These are phyloP conservation scores for Aspergillus tubingensis DNA, from an alignment of 2,329 filamentous ascomycete species.

Conservation along the genomic window DNA sequence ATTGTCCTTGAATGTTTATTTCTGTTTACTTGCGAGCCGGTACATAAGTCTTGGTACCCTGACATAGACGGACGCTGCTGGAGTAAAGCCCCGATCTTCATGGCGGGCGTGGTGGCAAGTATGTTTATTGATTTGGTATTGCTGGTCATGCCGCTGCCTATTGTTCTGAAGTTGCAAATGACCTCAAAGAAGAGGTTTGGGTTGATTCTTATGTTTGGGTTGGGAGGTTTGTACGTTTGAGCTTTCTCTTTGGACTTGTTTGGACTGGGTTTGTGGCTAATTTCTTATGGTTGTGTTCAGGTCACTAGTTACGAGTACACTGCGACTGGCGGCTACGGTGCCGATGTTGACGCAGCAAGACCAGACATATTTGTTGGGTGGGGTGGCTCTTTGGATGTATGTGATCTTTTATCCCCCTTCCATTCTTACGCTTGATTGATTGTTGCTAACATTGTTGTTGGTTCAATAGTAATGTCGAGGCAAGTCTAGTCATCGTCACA, in stretches of 20 bases:
- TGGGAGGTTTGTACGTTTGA: background rate
- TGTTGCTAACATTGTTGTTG: background rate
- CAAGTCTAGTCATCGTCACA: background rate
- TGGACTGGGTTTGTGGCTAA: background rate
- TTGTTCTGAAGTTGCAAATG: conserved; percentile 1
- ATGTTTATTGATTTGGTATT: conserved; percentile 1
- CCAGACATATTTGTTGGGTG: background rate
- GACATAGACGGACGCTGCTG: background rate
- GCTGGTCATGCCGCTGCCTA: background rate
- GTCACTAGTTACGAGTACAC: background rate
- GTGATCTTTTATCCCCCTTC: background rate
- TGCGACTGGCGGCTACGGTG: background rate
- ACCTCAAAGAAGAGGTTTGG: background rate
- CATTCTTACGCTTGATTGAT: background rate
- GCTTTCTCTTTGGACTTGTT: background rate
- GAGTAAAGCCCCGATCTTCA: background rate
- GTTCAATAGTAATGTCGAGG: background rate
- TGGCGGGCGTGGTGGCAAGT: conserved; percentile 4
- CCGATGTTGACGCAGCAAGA: conserved; percentile 1
- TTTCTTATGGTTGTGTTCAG: background rate
- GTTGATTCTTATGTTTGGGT: conserved; percentile 1
- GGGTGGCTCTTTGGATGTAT: conserved; percentile 1
- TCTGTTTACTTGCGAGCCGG: background rate
- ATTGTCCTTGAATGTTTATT: conserved; percentile 1
- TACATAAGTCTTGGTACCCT: background rate